These are phyloP conservation scores for Pseudogymnoascus sp. DNA, from an alignment of 2,329 filamentous ascomycete species.

Conservation along the genomic window DNA sequence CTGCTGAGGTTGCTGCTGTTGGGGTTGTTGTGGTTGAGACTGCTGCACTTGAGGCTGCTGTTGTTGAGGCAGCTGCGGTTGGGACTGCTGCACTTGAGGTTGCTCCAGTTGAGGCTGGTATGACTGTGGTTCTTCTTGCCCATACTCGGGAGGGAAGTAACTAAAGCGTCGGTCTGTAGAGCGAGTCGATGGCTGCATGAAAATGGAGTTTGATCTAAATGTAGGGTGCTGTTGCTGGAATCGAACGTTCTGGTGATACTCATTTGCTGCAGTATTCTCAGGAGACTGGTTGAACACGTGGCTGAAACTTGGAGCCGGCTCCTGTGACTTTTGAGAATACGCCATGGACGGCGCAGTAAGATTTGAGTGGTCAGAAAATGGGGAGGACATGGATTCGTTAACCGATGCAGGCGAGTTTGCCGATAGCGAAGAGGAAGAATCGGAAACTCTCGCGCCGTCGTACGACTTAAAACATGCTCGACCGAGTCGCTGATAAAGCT, in stretches of 20 bases:
- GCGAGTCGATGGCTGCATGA: constrained; percentile 48
- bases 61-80: neutral
- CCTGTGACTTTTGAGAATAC: constrained; percentile 32
- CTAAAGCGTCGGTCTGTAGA: constrained; percentile 51
- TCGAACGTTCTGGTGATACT: constrained; percentile 15
- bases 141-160: constrained; percentile 52
- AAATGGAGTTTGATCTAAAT: constrained; percentile 62
- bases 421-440: constrained; percentile 42
- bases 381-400: constrained; percentile 40
- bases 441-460: constrained; percentile 45
- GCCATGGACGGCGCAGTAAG: constrained; percentile 29
- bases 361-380: constrained; percentile 35
- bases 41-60: neutral
- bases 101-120: neutral
- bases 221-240: constrained; percentile 35
- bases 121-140: neutral
- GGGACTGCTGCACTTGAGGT: neutral
- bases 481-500: constrained; percentile 80
- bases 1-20: constrained; percentile 13
- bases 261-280: constrained; percentile 33
- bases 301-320: constrained; percentile 45
- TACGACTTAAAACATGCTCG: constrained; percentile 84
- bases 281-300: constrained; percentile 50
- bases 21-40: neutral
- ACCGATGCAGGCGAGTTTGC: constrained; percentile 35